These are phyloP conservation scores for Phytomonas serpens DNA, from an alignment of 208 protist species.

Conservation along the genomic window DNA sequence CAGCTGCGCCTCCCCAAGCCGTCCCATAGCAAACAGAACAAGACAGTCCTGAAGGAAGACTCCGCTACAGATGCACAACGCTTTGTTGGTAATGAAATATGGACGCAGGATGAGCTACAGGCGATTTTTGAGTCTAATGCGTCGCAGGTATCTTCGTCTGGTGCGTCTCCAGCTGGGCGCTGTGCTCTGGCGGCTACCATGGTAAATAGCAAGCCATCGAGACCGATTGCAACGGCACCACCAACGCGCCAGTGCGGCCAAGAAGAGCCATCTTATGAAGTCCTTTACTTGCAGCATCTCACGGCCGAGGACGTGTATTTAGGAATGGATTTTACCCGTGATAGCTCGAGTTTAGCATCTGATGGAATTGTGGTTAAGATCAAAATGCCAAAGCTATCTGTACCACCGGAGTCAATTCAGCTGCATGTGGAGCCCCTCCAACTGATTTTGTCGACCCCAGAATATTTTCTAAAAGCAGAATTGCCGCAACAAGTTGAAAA, in stretches of 20 bases:
- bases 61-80: conserved; percentile 2
- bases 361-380: conserved; percentile 74
- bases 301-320: conserved; percentile 83
- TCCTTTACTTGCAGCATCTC: conserved; percentile 75
- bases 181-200: not conserved
- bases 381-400: conserved; percentile 31
- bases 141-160: conserved; percentile 12
- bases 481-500: conserved; percentile 53
- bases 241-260: conserved; percentile 14
- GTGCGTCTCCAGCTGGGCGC: not conserved
- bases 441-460: conserved; percentile 3
- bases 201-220: not conserved
- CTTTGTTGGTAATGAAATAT: conserved; percentile 67
- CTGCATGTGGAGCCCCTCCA: conserved; percentile 56
- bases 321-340: conserved; percentile 59
- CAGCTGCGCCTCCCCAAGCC: conserved; percentile 63
- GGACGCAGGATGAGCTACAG: conserved; percentile 70
- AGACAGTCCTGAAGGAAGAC: not conserved
- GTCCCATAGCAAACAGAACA: conserved; percentile 36
- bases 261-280: conserved; percentile 49
- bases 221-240: conserved; percentile 7
- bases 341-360: conserved; percentile 35
- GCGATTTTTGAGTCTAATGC: conserved; percentile 18
- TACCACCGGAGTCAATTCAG: conserved; percentile 16
- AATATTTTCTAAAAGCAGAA: conserved; percentile 57